phyloP scores from a whole-genome alignment of 2,329 filamentous ascomycete genomes.

The Arthrobotrys pseudoclavata region DNA sequence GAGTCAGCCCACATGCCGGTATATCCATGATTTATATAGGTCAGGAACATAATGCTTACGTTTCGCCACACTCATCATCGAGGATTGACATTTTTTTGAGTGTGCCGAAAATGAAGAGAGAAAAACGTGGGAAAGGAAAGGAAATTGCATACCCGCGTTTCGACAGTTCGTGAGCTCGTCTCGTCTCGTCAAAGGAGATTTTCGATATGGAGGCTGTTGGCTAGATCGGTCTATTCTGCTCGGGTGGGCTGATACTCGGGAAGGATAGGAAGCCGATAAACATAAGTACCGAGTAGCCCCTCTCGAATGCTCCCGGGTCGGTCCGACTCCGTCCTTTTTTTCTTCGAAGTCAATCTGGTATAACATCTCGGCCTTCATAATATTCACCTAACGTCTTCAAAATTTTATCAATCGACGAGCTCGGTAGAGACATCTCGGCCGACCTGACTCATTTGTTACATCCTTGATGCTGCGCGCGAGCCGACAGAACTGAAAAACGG shows the following conservation, averaged over 20 bases:
- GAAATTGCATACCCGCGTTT: constrained; percentile 32
- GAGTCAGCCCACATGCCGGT: constrained; percentile 28
- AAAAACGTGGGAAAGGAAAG: constrained; percentile 21
- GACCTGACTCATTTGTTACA: constrained; percentile 8
- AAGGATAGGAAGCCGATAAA: constrained; percentile 32
- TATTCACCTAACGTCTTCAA: not conserved
- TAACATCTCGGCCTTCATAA: constrained; percentile 16
- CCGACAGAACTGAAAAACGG: not conserved
- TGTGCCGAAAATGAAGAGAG: not conserved
- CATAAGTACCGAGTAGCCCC: constrained; percentile 21
- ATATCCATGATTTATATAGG: constrained; percentile 22
- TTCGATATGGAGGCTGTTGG: not conserved
- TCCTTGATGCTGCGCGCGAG: not conserved
- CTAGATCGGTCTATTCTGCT: constrained; percentile 17
- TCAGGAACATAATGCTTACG: constrained; percentile 14
- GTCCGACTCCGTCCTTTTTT: constrained; percentile 18
- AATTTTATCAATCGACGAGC: constrained; percentile 11
- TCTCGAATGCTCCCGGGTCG: constrained; percentile 18
- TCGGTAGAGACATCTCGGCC: constrained; percentile 6
- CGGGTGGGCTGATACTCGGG: constrained; percentile 32
- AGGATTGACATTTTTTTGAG: not conserved
- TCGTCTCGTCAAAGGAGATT: not conserved
- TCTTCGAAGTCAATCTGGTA: not conserved
- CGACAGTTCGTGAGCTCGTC: constrained; percentile 18
- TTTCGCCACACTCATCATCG: not conserved